Conservation (phyloP, 768 basidiomycete genomes). For the Boletus barrowsii region DNA sequence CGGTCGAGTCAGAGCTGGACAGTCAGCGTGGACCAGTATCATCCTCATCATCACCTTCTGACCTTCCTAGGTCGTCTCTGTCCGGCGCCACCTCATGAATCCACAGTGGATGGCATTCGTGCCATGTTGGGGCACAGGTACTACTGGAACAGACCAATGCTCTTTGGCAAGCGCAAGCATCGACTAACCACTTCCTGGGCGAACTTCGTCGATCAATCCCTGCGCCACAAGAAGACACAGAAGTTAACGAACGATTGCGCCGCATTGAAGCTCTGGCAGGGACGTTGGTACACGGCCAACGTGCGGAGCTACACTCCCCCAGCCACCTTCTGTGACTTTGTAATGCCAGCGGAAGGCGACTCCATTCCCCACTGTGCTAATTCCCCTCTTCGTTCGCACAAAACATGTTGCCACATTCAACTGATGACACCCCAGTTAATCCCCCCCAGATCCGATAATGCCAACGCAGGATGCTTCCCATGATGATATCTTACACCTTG, state of each 20-base stretch:
- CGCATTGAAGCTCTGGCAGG: conserved; percentile 12
- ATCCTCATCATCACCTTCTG: too few relatives aligned
- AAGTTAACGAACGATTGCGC: conserved; percentile 27
- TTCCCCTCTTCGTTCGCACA: not conserved
- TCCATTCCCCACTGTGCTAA: not conserved
- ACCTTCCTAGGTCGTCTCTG: too few relatives aligned
- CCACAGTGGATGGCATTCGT: conserved; percentile 36
- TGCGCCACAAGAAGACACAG: conserved; percentile 36
- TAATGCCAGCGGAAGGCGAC: not conserved
- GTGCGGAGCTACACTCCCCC: not conserved
- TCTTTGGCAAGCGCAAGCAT: conserved; percentile 56
- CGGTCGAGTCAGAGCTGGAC: too few relatives aligned
- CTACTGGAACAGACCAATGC: conserved; percentile 57
- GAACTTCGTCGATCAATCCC: conserved; percentile 49
- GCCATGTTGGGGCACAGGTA: conserved; percentile 49
- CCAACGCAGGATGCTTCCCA: not conserved
- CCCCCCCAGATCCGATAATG: not conserved
- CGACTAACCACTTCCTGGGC: conserved; percentile 56
- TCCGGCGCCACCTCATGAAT: too few relatives aligned
- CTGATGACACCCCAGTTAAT: not conserved
- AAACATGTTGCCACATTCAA: not conserved
- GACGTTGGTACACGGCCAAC: conserved; percentile 6
- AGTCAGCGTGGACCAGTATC: too few relatives aligned
- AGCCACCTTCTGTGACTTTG: too few relatives aligned
- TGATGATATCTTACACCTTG: not conserved